Conservation (phyloP, 1,284 basidiomycete species). For the Ceratobasidium sp. region DNA sequence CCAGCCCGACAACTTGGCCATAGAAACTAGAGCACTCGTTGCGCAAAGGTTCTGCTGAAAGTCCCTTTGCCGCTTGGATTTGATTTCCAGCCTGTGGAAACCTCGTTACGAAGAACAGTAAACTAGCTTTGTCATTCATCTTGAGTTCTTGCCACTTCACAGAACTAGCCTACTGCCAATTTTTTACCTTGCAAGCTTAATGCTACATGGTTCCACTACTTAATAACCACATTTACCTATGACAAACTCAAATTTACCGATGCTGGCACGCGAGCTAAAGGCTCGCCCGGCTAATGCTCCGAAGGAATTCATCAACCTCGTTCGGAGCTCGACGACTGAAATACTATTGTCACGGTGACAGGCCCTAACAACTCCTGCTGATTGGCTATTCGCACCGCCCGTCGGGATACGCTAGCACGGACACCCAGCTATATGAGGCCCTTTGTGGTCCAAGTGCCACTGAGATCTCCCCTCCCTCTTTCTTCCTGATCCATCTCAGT, state of each 20-base stretch:
- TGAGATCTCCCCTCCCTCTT: slow-evolving; percentile 30
- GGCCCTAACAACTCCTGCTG: slow-evolving; percentile 5
- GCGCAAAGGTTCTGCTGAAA: not conserved
- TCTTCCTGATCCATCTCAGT: slow-evolving; percentile 3
- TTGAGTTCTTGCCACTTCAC: not conserved
- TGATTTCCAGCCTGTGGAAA: not conserved
- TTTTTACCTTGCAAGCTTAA: not conserved
- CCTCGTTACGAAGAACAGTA: slow-evolving; percentile 1
- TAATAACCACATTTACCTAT: not conserved
- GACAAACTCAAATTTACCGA: not conserved
- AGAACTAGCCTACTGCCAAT: no score
- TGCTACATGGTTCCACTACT: no score
- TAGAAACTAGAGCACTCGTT: slow-evolving; percentile 6
- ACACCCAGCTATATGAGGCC: slow-evolving; percentile 15
- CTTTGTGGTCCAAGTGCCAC: not conserved
- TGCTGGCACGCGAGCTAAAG: slow-evolving; percentile 35
- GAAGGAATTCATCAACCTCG: slow-evolving; percentile 10
- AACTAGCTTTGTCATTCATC: not conserved
- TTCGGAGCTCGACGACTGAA: slow-evolving; percentile 23
- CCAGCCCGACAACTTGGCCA: slow-evolving; percentile 7
- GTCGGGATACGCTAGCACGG: not conserved
- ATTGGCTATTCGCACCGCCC: slow-evolving; percentile 23
- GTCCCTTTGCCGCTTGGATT: not conserved
- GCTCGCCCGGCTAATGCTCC: slow-evolving; percentile 38
- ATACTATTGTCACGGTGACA: slow-evolving; percentile 26